These are phyloP conservation scores for Diospyros kaki DNA, from an alignment of 148 eudicot genomes.

Conservation along the genomic window DNA sequence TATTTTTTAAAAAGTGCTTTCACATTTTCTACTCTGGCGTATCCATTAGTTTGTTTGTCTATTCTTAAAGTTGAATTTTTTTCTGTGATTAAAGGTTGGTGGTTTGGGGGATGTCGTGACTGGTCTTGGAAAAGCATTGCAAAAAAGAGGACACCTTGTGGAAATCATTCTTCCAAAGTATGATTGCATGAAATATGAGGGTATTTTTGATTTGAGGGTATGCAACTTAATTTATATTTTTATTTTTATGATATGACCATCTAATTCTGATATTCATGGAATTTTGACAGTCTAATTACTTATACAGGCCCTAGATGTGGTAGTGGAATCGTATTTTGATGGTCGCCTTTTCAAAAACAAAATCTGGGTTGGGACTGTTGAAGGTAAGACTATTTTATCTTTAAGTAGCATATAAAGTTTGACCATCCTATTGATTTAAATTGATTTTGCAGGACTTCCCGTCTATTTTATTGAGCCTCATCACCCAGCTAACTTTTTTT, in stretches of 20 bases:
- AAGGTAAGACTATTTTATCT: constrained; percentile 46
- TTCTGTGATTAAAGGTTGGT: constrained; percentile 62
- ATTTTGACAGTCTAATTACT: constrained; percentile 15
- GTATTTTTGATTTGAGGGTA: constrained; percentile 71
- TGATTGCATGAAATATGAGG: constrained; percentile 85
- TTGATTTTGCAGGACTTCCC: constrained; percentile 70
- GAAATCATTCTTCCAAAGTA: constrained; percentile 89
- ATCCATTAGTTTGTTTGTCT: not conserved
- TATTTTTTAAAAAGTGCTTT: not conserved
- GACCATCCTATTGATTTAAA: constrained; percentile 11
- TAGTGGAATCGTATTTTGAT: constrained; percentile 86
- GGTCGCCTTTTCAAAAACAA: constrained; percentile 70
- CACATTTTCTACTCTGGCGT: not conserved
- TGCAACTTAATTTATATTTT: not conserved
- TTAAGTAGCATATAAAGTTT: not conserved
- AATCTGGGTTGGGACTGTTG: constrained; percentile 92
- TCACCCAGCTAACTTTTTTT: constrained; percentile 82
- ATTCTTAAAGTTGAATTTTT: constrained; percentile 9
- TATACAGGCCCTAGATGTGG: constrained; percentile 68
- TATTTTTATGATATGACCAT: not conserved
- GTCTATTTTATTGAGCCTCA: constrained; percentile 93
- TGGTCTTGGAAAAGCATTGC: constrained; percentile 91
- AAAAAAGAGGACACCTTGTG: constrained; percentile 89
- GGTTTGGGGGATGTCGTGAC: constrained; percentile 98
- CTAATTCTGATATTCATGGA: constrained; percentile 7